Percentiles rank a stretch among this genome's conserved stretches.
phyloP scores from a whole-genome alignment of 2,329 filamentous ascomycete genomes.

The Aurifilum marmelostoma region DNA sequence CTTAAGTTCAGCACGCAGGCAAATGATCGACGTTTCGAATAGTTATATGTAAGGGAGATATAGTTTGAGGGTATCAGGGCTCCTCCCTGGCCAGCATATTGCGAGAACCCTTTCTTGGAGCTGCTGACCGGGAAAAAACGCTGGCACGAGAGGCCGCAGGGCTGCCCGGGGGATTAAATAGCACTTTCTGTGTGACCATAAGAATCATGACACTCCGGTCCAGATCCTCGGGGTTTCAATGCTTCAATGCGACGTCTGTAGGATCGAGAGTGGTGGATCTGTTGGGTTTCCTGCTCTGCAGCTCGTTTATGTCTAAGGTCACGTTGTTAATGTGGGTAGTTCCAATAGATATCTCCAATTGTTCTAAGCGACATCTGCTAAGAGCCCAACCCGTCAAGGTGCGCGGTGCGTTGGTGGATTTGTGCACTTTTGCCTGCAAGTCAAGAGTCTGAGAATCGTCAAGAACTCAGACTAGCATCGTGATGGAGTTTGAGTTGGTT shows the following conservation, averaged over 20 bases:
- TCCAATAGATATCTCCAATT: neutral
- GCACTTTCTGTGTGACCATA: conserved; percentile 14
- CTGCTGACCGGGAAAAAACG: conserved; percentile 9
- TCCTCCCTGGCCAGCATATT: conserved; percentile 12
- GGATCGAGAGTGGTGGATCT: neutral
- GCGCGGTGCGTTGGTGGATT: neutral
- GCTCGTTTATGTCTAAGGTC: neutral
- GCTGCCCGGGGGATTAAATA: conserved; percentile 6
- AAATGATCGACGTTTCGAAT: conserved; percentile 9
- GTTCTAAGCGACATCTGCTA: neutral
- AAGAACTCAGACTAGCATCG: neutral
- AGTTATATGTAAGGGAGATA: neutral
- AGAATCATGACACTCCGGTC: neutral
- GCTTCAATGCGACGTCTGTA: neutral
- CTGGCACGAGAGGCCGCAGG: neutral
- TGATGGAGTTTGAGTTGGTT: neutral
- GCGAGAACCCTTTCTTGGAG: conserved; percentile 13
- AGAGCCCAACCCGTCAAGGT: neutral
- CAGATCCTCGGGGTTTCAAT: neutral
- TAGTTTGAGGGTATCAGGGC: conserved; percentile 12
- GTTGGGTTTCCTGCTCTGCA: conserved; percentile 1
- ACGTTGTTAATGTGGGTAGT: neutral
- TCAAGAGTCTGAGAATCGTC: neutral
- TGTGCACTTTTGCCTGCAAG: neutral
- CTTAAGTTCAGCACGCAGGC: neutral